Percentiles rank a stretch among this genome's conserved stretches.
Evolutionary conservation across 1,284 basidiomycete species (phyloP).

Genomic region (Leccinum olivaceoglutinosum): DNA sequence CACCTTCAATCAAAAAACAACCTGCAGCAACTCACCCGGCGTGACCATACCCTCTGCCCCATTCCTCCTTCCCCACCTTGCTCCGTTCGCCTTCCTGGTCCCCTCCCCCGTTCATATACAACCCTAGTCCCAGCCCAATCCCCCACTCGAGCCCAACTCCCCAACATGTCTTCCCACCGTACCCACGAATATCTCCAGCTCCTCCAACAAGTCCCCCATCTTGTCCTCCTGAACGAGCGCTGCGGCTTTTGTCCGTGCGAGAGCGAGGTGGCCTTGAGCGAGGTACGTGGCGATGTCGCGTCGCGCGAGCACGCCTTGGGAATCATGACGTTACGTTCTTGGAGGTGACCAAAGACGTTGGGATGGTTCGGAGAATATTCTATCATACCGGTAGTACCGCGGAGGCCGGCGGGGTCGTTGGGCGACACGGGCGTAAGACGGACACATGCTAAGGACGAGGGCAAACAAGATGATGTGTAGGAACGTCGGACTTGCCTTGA

Average conservation of each 20-base stretch:
- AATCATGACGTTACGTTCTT: slow-evolving; percentile 62
- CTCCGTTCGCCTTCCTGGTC: neutral
- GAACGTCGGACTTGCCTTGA: slow-evolving; percentile 38
- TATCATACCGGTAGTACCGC: slow-evolving; percentile 21
- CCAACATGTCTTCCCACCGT: slow-evolving; percentile 51
- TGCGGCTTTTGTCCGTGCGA: slow-evolving; percentile 67
- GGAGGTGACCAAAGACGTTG: slow-evolving; percentile 61
- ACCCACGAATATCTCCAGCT: slow-evolving; percentile 62
- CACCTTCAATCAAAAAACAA: neutral
- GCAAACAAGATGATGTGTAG: neutral
- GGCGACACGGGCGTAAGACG: neutral
- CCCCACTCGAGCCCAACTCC: slow-evolving; percentile 34
- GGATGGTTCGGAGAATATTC: slow-evolving; percentile 55
- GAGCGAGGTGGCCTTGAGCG: slow-evolving; percentile 49
- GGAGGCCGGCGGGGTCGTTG: neutral
- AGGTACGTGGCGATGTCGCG: slow-evolving; percentile 63
- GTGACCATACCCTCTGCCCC: neutral
- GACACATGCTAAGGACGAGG: neutral
- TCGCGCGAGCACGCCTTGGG: slow-evolving; percentile 53
- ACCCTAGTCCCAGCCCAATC: slow-evolving; percentile 7
- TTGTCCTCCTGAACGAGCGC: slow-evolving; percentile 60
- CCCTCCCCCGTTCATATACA: neutral
- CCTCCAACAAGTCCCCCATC: slow-evolving; percentile 54
- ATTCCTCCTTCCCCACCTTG: neutral
- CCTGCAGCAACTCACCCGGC: slow-evolving; percentile 14